Evolutionary conservation across 176 grass and related monocot genomes (phyloP), one percentile per base, ranked within the genome.

Genomic region (Elaeis guineensis): DNA sequence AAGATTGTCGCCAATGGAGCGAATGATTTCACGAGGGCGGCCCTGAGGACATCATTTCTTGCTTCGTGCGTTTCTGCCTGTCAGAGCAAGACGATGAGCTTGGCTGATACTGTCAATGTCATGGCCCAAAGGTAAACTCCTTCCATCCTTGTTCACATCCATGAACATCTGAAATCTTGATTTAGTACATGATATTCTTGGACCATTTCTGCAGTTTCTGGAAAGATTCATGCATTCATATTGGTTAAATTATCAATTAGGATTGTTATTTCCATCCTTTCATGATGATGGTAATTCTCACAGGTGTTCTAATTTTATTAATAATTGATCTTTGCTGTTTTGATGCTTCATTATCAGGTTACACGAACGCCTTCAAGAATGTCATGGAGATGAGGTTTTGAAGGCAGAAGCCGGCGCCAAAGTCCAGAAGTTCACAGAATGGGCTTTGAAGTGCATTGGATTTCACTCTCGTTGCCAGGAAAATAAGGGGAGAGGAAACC

Each of bases 351-450:
- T 72, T 54, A 1, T 73, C 44, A 98, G 93, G 54, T 78, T 92
- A 60, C 84, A 89, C 17, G 93, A 98, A 55, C 81, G 84, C 2
- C 84, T 98, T 50, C 83, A 98, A 81, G 93, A 98, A 79, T 89
- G 84, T 49, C 93, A 92, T 21, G 87, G 84, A 5, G 84, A 98
- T 61, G 93, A 98, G 63, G 78, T 85, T 78, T 54, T 98, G 58
- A 98, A 98, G 58, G 87, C 84, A 49, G 87, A 98, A 92, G 84
- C 87, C 24, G 73, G 80, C 59, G 71, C 81, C 23, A 98, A 98
- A 56, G 87, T 92, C 9, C 93, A 89, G 49, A 98, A 85, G 60
- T 98, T 98, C 75, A 98, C 93, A 59, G 93, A 98, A 64, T 98
- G 87, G 87, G 93, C 93, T 72, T 69, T 98, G 20, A 91, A 85